Evolutionary conservation across 2,329 filamentous ascomycete species (phyloP), one percentile per base, ranked within the genome.

Genomic region (Talaromyces sp.): DNA sequence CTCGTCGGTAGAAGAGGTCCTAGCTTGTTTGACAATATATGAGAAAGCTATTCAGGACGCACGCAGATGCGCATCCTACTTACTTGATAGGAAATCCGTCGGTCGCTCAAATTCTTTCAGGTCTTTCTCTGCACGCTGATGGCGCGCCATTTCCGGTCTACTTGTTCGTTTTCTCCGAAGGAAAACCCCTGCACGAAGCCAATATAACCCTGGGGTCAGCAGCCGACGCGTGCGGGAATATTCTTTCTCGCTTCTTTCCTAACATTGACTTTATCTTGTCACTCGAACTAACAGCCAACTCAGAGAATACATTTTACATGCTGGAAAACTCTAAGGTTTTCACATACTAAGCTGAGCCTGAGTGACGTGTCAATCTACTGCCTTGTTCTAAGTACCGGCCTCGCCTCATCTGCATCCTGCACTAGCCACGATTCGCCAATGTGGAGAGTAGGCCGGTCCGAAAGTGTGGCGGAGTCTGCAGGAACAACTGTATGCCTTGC

Each of bases 391-490:
- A n/a, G 28, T n/a, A 50, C 51, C 48, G 21, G 59, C 46, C 35
- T 53, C 52, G 59, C 52, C 60, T 61, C 57, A 39, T 28, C 57
- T 59, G 59, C 45, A 55, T 48, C 37, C 57, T 40, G 58, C 53
- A 57, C 57, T 51, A 59, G 57, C 57, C 57, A 59, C 57, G 52
- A 59, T 56, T 55, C 41, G 28, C 45, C 45, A 21, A 54, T 59
- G 57, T 56, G 58, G 46, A 60, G 57, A 43, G 41, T 64, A 63
- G 65, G 65, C 67, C 65, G 67, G 65, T 48, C 51, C 55, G 50
- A 48, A 48, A 59, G 65, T 73, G 72, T 74, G 72, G 72, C 72
- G 72, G 68, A 74, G 72, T 65, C 63, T 60, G 54, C 54, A 56
- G 41, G 41, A 50, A 56, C 54, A 56, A 56, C 36, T 50, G 54